Percentiles rank a stretch among this genome's conserved stretches.
Evolutionary conservation across 495 filamentous ascomycete genomes (phyloP).

Genomic region (Neurospora sp.): DNA sequence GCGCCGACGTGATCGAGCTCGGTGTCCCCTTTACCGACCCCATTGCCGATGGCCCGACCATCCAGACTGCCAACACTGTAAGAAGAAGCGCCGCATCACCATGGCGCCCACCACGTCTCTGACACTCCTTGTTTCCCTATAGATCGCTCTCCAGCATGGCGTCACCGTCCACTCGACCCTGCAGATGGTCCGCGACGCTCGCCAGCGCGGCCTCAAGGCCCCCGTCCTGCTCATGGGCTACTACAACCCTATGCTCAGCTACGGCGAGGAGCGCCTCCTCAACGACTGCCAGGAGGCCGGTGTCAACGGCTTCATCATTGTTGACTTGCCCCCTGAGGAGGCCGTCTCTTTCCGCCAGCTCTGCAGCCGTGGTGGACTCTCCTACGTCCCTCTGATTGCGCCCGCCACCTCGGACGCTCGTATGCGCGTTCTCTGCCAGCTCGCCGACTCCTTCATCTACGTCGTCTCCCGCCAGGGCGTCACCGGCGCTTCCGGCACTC

Average conservation of each 20-base stretch:
- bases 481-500: slow-evolving; percentile 75
- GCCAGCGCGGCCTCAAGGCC: slow-evolving; percentile 61
- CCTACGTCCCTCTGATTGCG: slow-evolving; percentile 91
- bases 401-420: slow-evolving; percentile 85
- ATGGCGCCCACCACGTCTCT: neutral
- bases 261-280: slow-evolving; percentile 84
- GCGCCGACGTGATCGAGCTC: slow-evolving; percentile 77
- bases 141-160: slow-evolving; percentile 70
- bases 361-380: slow-evolving; percentile 69
- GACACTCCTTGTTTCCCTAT: neutral
- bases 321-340: slow-evolving; percentile 95
- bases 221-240: slow-evolving; percentile 97
- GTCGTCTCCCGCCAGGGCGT: slow-evolving; percentile 97
- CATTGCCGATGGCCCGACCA: slow-evolving; percentile 90
- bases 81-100: slow-evolving; percentile 1
- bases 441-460: slow-evolving; percentile 98
- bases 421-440: slow-evolving; percentile 91
- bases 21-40: slow-evolving; percentile 96
- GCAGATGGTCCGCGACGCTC: slow-evolving; percentile 67
- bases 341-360: slow-evolving; percentile 81
- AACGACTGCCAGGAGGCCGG: slow-evolving; percentile 76
- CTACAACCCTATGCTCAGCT: slow-evolving; percentile 89
- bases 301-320: slow-evolving; percentile 95
- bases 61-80: slow-evolving; percentile 82
- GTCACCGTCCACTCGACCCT: slow-evolving; percentile 70